Evolutionary conservation across 2,329 filamentous ascomycete genomes (phyloP), one percentile per base, ranked within the genome.

Genomic region (Allantophomopsis lycopodina): DNA sequence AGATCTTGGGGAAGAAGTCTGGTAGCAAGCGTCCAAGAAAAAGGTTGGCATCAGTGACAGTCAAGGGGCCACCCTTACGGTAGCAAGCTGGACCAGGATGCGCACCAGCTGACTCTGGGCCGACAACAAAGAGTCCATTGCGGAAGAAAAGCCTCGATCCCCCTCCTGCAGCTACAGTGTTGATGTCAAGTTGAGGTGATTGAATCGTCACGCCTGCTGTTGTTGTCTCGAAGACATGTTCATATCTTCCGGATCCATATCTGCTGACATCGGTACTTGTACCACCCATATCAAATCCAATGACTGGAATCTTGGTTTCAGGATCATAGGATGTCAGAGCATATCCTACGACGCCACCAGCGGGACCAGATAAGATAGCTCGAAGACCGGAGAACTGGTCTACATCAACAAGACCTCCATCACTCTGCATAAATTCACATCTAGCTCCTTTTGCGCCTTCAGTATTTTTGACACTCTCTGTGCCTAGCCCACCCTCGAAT

Each of bases 271-370:
- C 88, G 1, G 88, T 95, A 42, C 80, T 88, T 0, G 88, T 95
- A 10, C 88, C 88, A 31, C 86, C 86, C 88, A 95, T 95, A 50
- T 95, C 88, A 52, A 95, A 95, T 0, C 88, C 88, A 51, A 95
- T 94, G 4, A 95, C 83, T 0, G 87, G 86, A 1, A 75, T 85
- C 54, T 78, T 83, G 4, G 85, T 91, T 38, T 81, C 67, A 0
- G 80, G 71, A 48, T 95, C 88, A 56, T 91, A 95, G 1, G 83
- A 91, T 0, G 89, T 95, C 15, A 89, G 76, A 14, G 88, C 87
- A 57, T 94, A 94, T 4, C 88, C 88, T 0, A 94, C 87, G 0
- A 94, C 88, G 32, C 88, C 88, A 23, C 87, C 88, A n/a, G 88
- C 88, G 2, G 88, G 88, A 0, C 88, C 88, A 1, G 85, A 93